Evolutionary conservation across 2,329 filamentous ascomycete species (phyloP).

Genomic region (Xylariaceae sp.): DNA sequence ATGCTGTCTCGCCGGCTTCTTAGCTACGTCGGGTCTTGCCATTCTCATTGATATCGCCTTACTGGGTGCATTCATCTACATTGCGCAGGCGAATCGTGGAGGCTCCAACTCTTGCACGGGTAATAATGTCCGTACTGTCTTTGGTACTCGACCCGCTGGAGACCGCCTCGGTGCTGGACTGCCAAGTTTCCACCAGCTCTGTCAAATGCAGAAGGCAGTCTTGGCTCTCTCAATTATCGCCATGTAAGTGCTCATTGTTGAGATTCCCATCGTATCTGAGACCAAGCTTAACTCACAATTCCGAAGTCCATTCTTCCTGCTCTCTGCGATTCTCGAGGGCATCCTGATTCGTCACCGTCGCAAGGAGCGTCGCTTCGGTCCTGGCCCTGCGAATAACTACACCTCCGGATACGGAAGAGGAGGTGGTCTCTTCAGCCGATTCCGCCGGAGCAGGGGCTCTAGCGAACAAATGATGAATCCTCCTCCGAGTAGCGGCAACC

Average conservation of each 20-base stretch:
- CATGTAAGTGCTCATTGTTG: conserved; percentile 47
- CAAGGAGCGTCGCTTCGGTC: conserved; percentile 40
- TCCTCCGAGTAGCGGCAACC: conserved; percentile 25
- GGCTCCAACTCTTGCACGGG: conserved; percentile 61
- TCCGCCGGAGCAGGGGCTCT: conserved; percentile 25
- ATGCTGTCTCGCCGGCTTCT: conserved; percentile 71
- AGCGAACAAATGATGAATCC: conserved; percentile 25
- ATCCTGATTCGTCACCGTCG: conserved; percentile 65
- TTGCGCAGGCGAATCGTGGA: conserved; percentile 67
- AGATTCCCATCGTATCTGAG: neutral
- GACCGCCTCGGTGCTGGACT: conserved; percentile 44
- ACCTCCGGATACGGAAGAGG: conserved; percentile 34
- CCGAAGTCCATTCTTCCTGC: conserved; percentile 64
- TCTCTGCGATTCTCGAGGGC: conserved; percentile 65
- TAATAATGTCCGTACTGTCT: conserved; percentile 54
- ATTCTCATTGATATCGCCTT: conserved; percentile 75
- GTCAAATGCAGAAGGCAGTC: conserved; percentile 68
- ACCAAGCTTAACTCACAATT: conserved; percentile 1
- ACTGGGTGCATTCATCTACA: conserved; percentile 70
- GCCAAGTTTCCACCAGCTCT: conserved; percentile 51
- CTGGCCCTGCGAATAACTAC: conserved; percentile 39
- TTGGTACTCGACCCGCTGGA: conserved; percentile 58
- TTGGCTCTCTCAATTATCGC: conserved; percentile 75
- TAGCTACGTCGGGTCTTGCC: conserved; percentile 65
- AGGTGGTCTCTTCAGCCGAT: conserved; percentile 32